Percentiles rank a stretch among this genome's conserved stretches.
Evolutionary conservation across 768 basidiomycete species (phyloP).

Genomic region (Tricholoma matsutake): DNA sequence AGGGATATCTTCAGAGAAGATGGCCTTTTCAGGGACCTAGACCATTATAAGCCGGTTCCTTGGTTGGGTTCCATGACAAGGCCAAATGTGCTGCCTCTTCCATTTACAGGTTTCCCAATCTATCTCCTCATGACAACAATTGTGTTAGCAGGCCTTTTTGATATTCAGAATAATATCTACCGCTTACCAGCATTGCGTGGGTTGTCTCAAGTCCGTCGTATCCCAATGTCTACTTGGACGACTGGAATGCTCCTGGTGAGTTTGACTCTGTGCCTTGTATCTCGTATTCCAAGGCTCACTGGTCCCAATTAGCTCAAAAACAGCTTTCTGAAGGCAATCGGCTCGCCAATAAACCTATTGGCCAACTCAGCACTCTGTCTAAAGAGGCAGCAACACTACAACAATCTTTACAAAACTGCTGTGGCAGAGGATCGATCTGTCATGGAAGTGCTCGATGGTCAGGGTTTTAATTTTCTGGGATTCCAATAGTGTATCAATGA

Average conservation of each 20-base stretch:
- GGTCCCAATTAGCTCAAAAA: background rate
- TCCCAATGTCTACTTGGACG: background rate
- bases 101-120: background rate
- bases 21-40: background rate
- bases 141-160: background rate
- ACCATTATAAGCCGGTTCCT: background rate
- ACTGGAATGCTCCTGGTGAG: background rate
- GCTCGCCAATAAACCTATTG: background rate
- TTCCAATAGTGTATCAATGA: too few relatives aligned
- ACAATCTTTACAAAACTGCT: background rate
- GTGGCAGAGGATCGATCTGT: background rate
- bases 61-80: background rate
- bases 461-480: background rate
- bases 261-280: background rate
- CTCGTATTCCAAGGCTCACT: background rate
- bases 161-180: background rate
- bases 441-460: background rate
- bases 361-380: background rate
- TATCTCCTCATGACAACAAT: background rate
- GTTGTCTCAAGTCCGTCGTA: background rate
- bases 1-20: background rate
- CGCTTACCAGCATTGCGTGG: background rate
- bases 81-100: background rate
- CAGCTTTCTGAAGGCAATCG: background rate
- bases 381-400: background rate